phyloP scores from a whole-genome alignment of 495 filamentous ascomycete species.

The Friedmanniomyces simplex region DNA sequence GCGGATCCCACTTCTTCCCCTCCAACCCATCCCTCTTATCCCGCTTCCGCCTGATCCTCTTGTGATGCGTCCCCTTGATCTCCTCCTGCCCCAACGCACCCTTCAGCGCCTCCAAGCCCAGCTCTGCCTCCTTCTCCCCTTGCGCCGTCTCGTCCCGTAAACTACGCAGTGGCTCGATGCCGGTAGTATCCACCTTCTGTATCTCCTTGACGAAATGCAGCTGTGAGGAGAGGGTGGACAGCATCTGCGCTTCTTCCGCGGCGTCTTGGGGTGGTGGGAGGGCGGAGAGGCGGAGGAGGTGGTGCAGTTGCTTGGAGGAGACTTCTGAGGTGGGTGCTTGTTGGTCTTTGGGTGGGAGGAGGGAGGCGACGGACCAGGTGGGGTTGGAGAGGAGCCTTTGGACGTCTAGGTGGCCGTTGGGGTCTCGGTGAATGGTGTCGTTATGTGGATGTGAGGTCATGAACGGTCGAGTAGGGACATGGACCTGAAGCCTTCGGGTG shows the following conservation, averaged over 20 bases:
- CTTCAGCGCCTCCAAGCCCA: constrained; percentile 42
- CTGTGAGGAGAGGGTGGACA: constrained; percentile 66
- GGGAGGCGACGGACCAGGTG: constrained; percentile 74
- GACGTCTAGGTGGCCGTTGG: constrained; percentile 32
- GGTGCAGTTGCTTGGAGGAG: constrained; percentile 53
- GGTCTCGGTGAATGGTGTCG: neutral
- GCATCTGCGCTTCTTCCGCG: constrained; percentile 52
- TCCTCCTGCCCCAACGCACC: constrained; percentile 45
- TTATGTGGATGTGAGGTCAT: neutral
- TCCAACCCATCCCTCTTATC: constrained; percentile 23
- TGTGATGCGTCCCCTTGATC: constrained; percentile 42
- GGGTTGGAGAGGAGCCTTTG: constrained; percentile 55
- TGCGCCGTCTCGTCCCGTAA: constrained; percentile 70
- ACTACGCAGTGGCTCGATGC: constrained; percentile 58
- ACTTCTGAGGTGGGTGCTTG: constrained; percentile 29
- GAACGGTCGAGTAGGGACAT: neutral
- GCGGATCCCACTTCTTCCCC: constrained; percentile 55
- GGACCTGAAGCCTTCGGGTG: neutral
- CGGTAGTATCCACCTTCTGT: constrained; percentile 64
- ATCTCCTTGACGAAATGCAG: constrained; percentile 81
- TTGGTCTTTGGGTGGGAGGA: constrained; percentile 47
- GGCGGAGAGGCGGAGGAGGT: constrained; percentile 84
- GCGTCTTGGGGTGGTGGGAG: constrained; percentile 57
- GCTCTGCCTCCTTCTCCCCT: constrained; percentile 43
- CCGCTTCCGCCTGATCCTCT: constrained; percentile 30